phyloP scores from a whole-genome alignment of 352 stramenopile genomes.

The Pythium biforme region DNA sequence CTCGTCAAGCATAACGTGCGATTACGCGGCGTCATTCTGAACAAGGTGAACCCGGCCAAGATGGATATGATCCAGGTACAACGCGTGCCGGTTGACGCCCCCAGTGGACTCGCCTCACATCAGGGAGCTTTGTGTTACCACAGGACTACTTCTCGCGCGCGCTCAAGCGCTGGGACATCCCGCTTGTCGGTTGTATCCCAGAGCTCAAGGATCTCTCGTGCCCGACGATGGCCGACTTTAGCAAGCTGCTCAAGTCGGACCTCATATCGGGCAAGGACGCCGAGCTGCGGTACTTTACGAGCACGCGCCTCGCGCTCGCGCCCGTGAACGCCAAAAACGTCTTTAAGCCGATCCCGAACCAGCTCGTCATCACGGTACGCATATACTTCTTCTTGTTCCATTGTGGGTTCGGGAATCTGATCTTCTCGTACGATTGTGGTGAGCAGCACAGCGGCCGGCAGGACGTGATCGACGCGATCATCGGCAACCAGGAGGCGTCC shows the following conservation, averaged over 20 bases:
- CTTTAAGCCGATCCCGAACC: conserved; percentile 85
- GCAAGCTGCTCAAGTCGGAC: conserved; percentile 81
- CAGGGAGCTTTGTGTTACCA: too few relatives aligned
- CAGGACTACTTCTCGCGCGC: conserved; percentile 90
- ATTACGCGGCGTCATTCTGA: conserved; percentile 80
- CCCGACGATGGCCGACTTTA: conserved; percentile 86
- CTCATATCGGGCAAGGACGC: conserved; percentile 75
- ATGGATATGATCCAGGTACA: conserved; percentile 89
- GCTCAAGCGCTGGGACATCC: conserved; percentile 88
- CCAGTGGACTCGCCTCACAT: too few relatives aligned
- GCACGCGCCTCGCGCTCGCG: conserved; percentile 75
- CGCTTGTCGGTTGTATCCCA: conserved; percentile 86
- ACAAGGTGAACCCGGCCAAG: conserved; percentile 88
- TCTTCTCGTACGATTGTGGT: neutral
- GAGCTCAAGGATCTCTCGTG: conserved; percentile 80
- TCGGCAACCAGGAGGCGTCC: conserved; percentile 78
- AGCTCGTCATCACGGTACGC: conserved; percentile 82
- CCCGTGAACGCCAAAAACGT: conserved; percentile 73
- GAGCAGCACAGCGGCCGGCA: conserved; percentile 73
- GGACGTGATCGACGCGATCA: conserved; percentile 85
- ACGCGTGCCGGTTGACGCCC: too few relatives aligned
- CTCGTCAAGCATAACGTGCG: conserved; percentile 76
- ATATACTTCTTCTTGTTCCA: neutral
- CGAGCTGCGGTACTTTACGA: conserved; percentile 82
- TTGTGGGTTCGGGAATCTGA: neutral